Evolutionary conservation across 805 yeast genomes (phyloP).

Genomic region (Suhomyces kilbournensis): DNA sequence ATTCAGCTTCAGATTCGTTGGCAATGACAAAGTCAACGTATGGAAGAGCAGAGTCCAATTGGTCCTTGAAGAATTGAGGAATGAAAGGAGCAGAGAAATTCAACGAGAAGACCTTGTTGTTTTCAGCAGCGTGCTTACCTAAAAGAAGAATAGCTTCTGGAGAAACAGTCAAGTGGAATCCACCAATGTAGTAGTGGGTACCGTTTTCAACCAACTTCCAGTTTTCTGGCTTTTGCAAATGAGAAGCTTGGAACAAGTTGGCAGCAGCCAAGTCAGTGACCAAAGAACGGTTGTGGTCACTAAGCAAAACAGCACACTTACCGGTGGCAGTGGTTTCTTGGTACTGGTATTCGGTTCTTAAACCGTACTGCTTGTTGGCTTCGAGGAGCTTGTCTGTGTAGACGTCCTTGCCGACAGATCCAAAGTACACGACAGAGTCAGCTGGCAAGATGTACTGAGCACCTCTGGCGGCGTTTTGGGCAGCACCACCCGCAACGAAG

Average conservation of each 20-base stretch:
- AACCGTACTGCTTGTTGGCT: slow-evolving; percentile 89
- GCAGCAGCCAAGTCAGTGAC: slow-evolving; percentile 98
- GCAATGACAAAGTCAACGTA: slow-evolving; percentile 91
- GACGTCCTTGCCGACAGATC: slow-evolving; percentile 92
- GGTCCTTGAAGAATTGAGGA: slow-evolving; percentile 91
- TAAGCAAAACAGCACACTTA: slow-evolving; percentile 94
- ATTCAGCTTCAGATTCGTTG: slow-evolving; percentile 95
- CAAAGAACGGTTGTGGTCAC: slow-evolving; percentile 84
- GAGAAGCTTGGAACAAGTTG: slow-evolving; percentile 88
- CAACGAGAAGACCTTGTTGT: slow-evolving; percentile 71
- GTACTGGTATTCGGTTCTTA: slow-evolving; percentile 79
- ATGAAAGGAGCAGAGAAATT: slow-evolving; percentile 97
- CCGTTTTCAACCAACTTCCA: slow-evolving; percentile 84
- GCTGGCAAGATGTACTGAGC: slow-evolving; percentile 89
- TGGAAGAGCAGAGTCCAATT: slow-evolving; percentile 73
- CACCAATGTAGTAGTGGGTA: slow-evolving; percentile 87
- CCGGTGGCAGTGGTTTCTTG: slow-evolving; percentile 82
- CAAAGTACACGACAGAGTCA: slow-evolving; percentile 85
- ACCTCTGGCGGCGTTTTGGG: slow-evolving; percentile 98
- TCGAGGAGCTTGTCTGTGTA: slow-evolving; percentile 75
- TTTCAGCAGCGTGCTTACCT: slow-evolving; percentile 88
- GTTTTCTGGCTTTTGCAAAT: slow-evolving; percentile 83
- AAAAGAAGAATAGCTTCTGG: slow-evolving; percentile 88
- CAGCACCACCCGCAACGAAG: slow-evolving; percentile 97
- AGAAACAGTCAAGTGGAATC: slow-evolving; percentile 98